phyloP scores from a whole-genome alignment of 768 basidiomycete species.

The Xerocomus brunneocitrinus region DNA sequence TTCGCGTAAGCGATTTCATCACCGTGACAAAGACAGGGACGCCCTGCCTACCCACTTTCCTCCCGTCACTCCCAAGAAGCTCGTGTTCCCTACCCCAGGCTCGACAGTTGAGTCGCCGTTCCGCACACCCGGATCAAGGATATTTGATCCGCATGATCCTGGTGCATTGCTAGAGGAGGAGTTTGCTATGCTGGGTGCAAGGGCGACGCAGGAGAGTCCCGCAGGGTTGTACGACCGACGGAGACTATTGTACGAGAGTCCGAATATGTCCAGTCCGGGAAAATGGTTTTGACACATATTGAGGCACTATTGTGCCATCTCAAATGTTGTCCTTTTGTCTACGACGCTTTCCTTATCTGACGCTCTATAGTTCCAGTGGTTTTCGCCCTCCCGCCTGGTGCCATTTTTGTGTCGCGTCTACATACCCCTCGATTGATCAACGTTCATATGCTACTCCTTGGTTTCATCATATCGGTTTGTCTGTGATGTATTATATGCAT shows the following conservation, averaged over 20 bases:
- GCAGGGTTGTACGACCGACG: conserved; percentile 60
- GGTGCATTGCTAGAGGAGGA: conserved; percentile 68
- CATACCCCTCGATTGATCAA: background rate
- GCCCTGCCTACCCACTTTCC: conserved; percentile 22
- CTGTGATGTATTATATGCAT: conserved; percentile 6
- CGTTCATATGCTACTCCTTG: background rate
- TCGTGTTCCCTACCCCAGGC: conserved; percentile 31
- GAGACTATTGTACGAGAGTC: conserved; percentile 68
- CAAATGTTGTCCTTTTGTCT: background rate
- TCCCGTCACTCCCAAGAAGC: conserved; percentile 43
- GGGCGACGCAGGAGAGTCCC: conserved; percentile 53
- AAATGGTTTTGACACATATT: conserved; percentile 46
- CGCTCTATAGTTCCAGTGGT: background rate
- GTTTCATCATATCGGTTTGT: conserved; percentile 10
- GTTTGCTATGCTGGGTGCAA: conserved; percentile 47
- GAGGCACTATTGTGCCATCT: background rate
- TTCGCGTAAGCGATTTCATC: conserved; percentile 37
- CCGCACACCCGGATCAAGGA: conserved; percentile 44
- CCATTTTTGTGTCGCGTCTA: background rate
- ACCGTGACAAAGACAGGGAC: conserved; percentile 24
- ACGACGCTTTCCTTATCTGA: background rate
- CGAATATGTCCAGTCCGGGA: conserved; percentile 55
- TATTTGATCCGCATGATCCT: conserved; percentile 74
- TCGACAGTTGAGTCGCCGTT: conserved; percentile 38
- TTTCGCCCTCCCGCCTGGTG: background rate